These are phyloP conservation scores for Blakeslea trispora DNA, from an alignment of 371 early-diverging fungal species.

Conservation along the genomic window DNA sequence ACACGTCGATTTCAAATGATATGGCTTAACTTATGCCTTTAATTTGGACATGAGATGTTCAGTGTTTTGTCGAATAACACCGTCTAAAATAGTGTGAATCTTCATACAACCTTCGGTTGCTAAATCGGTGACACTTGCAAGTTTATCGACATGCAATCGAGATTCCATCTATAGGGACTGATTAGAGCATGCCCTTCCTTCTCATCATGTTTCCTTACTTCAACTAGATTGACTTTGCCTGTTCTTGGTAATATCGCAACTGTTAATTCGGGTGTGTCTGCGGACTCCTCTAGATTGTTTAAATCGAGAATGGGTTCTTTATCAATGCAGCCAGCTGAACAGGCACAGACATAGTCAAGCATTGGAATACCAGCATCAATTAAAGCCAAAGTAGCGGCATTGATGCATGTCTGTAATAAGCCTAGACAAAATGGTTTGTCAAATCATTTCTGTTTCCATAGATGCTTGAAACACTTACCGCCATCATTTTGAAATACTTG, in stretches of 20 bases:
- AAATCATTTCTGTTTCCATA: not conserved
- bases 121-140: conserved; percentile 75
- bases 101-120: conserved; percentile 86
- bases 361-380: conserved; percentile 98
- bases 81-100: conserved; percentile 76
- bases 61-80: conserved; percentile 69
- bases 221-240: conserved; percentile 77
- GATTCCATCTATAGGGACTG: conserved; percentile 82
- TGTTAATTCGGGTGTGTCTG: conserved; percentile 87
- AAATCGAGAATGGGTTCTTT: conserved; percentile 83
- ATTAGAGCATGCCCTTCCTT: too few species aligned
- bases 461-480: too few species aligned
- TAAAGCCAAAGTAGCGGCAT: conserved; percentile 92
- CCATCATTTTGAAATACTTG: conserved; percentile 94
- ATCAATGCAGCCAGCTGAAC: conserved; percentile 89
- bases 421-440: conserved; percentile 21
- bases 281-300: conserved; percentile 87
- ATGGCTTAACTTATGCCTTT: conserved; percentile 43
- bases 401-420: conserved; percentile 82
- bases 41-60: conserved; percentile 45
- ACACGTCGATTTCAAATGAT: too few species aligned
- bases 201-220: conserved; percentile 33
- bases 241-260: conserved; percentile 85
- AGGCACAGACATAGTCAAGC: conserved; percentile 93
- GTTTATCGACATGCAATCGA: conserved; percentile 80